Base-by-base conservation (phyloP, 2,329 filamentous ascomycete species). In the Cladosporium oxysporum region DNA sequence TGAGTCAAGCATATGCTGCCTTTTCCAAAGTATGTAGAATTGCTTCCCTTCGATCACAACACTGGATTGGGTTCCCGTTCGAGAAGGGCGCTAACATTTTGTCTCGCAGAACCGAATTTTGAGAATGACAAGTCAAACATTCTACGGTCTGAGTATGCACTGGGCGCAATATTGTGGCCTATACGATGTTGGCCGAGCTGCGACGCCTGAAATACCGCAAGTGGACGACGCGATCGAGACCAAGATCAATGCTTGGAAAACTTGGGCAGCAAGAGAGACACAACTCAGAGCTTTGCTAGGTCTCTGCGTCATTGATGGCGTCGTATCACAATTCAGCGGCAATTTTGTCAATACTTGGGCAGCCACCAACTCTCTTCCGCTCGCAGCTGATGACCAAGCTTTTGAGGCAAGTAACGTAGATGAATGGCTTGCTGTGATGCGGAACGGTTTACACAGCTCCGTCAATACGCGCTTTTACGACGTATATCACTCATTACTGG, bases 321-420 rank as follows among this genome's bases (percentile, higher is more conserved):
- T 58, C n/a, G 53, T 58, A 7, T 58, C 53, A 35, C 53, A 58
- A 6, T 58, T 58, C 28, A 58, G 53, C 31, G 53, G 53, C n/a
- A 58, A 58, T 18, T 58, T 58, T 21, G 53, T 58, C 33, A 58
- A 58, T 11, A 58, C 53, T 5, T 58, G 53, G 53, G 53, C 53
- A 37, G 53, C 53, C 10, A 58, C 53, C n/a, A 58, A 58, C n/a
- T 58, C 53, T 58, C 33, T 58, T 4, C 53, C 53, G 18, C 29
- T 58, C 11, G 53, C 53, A 14, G 53, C 53, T 26, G 33, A 37
- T 21, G 31, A 37, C 14, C n/a, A 14, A 26, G 33, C 33, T 5
- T 58, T 58, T 8, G 53, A 18, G 31, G 53, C 53, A 11, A 26
- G 12, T 11, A 58, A 37, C 33, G 31, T 58, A 4, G 53, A 58